Evolutionary conservation across 192 early-diverging fungal genomes (phyloP).

Genomic region (Neocallimastix lanati): DNA sequence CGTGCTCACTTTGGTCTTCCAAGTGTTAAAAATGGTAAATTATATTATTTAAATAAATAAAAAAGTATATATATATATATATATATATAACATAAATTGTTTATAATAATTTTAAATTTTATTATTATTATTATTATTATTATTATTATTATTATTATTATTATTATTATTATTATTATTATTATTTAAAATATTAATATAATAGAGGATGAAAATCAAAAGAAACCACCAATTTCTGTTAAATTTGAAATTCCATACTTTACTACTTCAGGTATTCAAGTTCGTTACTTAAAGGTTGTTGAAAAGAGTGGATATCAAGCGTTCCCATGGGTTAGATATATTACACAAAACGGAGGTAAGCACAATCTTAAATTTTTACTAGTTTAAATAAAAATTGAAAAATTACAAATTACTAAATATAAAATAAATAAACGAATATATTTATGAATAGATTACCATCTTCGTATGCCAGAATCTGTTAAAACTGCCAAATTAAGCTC

Average conservation of each 20-base stretch:
- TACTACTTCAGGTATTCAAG: conserved; percentile 76
- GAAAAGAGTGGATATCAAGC: conserved; percentile 79
- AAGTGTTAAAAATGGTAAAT: conserved; percentile 52
- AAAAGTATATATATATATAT: too few relatives aligned
- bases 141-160: too few relatives aligned
- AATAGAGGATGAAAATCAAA: conserved; percentile 51
- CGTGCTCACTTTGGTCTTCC: conserved; percentile 71
- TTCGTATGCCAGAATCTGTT: conserved; percentile 74
- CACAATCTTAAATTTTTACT: neutral
- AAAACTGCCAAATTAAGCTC: conserved; percentile 34
- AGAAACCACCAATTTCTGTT: conserved; percentile 63
- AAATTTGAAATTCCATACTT: conserved; percentile 85
- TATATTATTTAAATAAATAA: neutral
- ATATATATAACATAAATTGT: too few relatives aligned
- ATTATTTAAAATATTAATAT: neutral
- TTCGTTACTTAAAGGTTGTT: conserved; percentile 76
- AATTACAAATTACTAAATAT: conserved; percentile 6
- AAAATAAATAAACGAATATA: neutral
- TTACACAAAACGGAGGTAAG: conserved; percentile 64
- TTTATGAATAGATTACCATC: conserved; percentile 56
- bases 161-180: too few relatives aligned
- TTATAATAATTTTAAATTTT: too few relatives aligned
- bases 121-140: too few relatives aligned
- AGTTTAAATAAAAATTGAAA: neutral
- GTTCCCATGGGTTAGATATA: conserved; percentile 75